Conservation (phyloP, 2,329 filamentous ascomycete genomes). For the Trichophyton schoenleinii region DNA sequence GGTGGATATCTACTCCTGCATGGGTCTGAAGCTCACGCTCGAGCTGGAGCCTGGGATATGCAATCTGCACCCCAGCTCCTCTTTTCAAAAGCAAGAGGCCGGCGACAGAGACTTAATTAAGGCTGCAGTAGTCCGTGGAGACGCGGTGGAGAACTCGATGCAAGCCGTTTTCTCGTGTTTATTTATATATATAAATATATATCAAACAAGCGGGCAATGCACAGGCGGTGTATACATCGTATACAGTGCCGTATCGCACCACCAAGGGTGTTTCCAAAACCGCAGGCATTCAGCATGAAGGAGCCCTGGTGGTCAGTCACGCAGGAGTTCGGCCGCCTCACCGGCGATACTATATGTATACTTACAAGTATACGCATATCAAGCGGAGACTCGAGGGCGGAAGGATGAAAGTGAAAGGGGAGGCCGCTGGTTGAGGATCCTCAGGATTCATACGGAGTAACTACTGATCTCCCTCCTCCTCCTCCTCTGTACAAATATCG, state of each 20-base stretch:
- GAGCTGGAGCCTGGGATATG: not conserved
- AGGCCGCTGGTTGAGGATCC: not conserved
- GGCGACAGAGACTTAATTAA: not conserved
- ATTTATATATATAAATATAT: not conserved
- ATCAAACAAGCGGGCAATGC: not conserved
- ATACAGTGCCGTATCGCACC: not conserved
- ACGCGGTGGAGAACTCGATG: not conserved
- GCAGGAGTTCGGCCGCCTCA: not conserved
- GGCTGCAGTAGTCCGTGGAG: conserved; percentile 1
- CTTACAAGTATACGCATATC: not conserved
- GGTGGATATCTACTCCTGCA: not conserved
- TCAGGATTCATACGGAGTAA: not conserved
- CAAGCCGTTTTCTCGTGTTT: conserved; percentile 4
- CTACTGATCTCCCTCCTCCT: not conserved
- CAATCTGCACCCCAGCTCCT: not conserved
- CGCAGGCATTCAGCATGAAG: not conserved
- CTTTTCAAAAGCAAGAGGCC: not conserved
- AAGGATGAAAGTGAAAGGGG: not conserved
- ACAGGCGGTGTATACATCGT: not conserved
- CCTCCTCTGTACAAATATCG: too few relatives aligned
- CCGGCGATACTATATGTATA: not conserved
- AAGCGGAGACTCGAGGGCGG: not conserved
- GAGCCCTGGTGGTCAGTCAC: not conserved
- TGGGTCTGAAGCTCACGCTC: not conserved
- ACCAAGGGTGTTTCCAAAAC: not conserved